Evolutionary conservation across 345 rosid genomes (phyloP).

Genomic region (Euphorbia tirucalli): DNA sequence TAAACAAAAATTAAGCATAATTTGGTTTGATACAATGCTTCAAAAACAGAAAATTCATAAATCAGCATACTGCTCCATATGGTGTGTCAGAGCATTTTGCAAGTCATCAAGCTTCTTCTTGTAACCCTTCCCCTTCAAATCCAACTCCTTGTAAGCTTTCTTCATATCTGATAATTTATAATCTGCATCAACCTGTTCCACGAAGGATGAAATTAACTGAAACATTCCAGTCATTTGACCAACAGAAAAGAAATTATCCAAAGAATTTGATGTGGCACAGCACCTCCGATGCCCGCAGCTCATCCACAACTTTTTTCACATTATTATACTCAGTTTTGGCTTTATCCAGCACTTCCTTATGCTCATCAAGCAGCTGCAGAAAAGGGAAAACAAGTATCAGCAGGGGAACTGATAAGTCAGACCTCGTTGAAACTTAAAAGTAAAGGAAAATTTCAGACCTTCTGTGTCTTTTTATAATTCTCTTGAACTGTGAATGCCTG

Average conservation of each 20-base stretch:
- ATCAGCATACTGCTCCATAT: conserved; percentile 82
- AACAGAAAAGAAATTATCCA: neutral
- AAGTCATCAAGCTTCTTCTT: conserved; percentile 74
- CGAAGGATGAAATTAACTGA: conserved; percentile 7
- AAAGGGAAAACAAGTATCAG: conserved; percentile 16
- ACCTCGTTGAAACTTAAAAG: conserved; percentile 8
- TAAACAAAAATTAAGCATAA: conserved; percentile 26
- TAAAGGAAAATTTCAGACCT: conserved; percentile 41
- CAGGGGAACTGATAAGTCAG: conserved; percentile 1
- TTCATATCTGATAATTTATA: conserved; percentile 76
- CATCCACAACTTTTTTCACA: conserved; percentile 74
- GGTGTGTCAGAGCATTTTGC: conserved; percentile 62
- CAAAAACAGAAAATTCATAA: neutral
- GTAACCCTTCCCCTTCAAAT: conserved; percentile 73
- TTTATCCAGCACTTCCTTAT: conserved; percentile 57
- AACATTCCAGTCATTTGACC: neutral
- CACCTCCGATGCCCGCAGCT: conserved; percentile 86
- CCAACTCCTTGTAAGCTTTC: conserved; percentile 68
- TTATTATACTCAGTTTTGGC: conserved; percentile 65
- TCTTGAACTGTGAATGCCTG: conserved; percentile 90
- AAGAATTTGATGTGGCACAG: conserved; percentile 11
- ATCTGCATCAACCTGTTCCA: conserved; percentile 77
- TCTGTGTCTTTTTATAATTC: conserved; percentile 61
- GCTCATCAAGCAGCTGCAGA: conserved; percentile 72
- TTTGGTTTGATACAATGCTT: conserved; percentile 11